Conservation (phyloP, 768 basidiomycete genomes). For the Rossbeevera mucosa region DNA sequence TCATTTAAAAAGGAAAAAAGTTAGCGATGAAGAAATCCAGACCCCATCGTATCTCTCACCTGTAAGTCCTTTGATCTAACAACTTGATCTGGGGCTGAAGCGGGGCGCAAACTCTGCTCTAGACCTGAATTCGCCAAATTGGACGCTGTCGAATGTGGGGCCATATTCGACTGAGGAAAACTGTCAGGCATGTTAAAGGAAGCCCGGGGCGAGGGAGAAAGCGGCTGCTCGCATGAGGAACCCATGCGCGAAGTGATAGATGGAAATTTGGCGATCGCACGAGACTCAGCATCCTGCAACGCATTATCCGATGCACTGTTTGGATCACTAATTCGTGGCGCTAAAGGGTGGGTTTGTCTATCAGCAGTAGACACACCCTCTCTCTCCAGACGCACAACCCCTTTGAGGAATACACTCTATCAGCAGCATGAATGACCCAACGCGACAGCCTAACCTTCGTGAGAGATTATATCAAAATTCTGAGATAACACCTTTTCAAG, state of each 20-base stretch:
- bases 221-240: no score
- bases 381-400: conserved; percentile 1
- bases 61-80: no score
- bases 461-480: conserved; percentile 1
- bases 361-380: background rate
- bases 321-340: background rate
- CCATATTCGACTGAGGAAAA: no score
- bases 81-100: no score
- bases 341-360: background rate
- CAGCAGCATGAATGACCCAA: background rate
- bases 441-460: background rate
- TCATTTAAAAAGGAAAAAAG: no score
- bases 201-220: no score
- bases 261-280: background rate
- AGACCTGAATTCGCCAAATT: no score
- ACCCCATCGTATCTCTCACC: no score
- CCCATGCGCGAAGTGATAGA: background rate
- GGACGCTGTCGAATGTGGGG: no score
- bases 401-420: background rate
- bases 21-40: no score
- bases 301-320: background rate
- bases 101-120: no score
- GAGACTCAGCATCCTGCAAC: background rate
- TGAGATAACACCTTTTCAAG: background rate
- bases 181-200: no score